Percentiles rank a stretch among this genome's conserved stretches.
phyloP scores from a whole-genome alignment of 169 alveolate species.

The Theileria parva region DNA sequence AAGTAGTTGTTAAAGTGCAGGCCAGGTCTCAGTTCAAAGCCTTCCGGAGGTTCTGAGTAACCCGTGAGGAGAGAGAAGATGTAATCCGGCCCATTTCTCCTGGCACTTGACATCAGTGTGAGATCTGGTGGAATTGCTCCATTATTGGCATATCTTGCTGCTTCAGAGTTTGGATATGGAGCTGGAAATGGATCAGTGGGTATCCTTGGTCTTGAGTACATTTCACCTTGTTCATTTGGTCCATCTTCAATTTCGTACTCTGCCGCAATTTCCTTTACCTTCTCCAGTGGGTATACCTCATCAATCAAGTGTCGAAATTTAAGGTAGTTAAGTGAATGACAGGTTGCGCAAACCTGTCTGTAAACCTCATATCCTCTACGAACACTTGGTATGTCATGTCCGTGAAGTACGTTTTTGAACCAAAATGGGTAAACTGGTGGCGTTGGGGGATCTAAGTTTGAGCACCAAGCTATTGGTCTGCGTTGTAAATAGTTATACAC shows the following conservation, averaged over 20 bases:
- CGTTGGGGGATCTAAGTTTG: constrained; percentile 82
- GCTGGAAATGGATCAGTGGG: constrained; percentile 83
- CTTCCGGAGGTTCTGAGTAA: constrained; percentile 94
- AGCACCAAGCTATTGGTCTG: constrained; percentile 87
- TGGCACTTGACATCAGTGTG: constrained; percentile 88
- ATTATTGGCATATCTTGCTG: constrained; percentile 94
- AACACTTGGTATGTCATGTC: constrained; percentile 85
- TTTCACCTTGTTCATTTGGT: constrained; percentile 85
- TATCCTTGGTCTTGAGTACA: constrained; percentile 85
- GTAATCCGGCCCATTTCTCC: constrained; percentile 92
- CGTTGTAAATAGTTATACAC: constrained; percentile 80
- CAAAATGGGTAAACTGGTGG: constrained; percentile 86
- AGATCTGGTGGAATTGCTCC: constrained; percentile 96
- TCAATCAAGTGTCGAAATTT: constrained; percentile 83
- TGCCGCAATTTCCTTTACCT: constrained; percentile 86
- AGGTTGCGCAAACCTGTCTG: constrained; percentile 86
- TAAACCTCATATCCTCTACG: constrained; percentile 86
- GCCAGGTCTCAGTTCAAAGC: constrained; percentile 93
- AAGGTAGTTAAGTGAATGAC: constrained; percentile 84
- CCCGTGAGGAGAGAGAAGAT: constrained; percentile 92
- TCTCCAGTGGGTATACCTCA: constrained; percentile 83
- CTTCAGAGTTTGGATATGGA: constrained; percentile 87
- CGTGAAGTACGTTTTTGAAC: constrained; percentile 83
- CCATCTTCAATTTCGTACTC: constrained; percentile 85
- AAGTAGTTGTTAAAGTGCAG: constrained; percentile 92